These are phyloP conservation scores for Hyaloscypha finlandica DNA, from an alignment of 495 filamentous ascomycete genomes.

Conservation along the genomic window DNA sequence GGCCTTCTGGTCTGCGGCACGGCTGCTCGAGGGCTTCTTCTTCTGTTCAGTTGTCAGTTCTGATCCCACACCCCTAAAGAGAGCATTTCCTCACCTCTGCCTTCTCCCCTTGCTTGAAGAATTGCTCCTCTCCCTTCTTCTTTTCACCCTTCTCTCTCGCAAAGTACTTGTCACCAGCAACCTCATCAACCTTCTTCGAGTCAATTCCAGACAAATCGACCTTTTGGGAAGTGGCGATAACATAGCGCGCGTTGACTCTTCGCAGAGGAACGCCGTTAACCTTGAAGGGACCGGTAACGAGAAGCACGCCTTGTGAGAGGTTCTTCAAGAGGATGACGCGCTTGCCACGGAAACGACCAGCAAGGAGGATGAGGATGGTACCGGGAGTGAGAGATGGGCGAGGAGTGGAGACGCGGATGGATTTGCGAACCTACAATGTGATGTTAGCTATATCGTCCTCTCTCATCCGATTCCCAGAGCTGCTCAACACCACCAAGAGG, in stretches of 20 bases:
- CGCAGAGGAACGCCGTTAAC: conserved; percentile 99
- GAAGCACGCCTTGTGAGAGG: conserved; percentile 94
- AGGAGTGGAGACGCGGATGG: conserved; percentile 78
- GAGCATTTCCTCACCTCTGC: conserved; percentile 69
- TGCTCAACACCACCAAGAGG: not conserved
- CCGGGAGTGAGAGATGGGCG: conserved; percentile 89
- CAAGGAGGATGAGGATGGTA: conserved; percentile 95
- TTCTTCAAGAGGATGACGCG: conserved; percentile 97
- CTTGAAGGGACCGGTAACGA: conserved; percentile 99
- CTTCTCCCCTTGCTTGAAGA: conserved; percentile 99
- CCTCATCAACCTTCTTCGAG: conserved; percentile 79
- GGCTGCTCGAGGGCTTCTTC: conserved; percentile 87
- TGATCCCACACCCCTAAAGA: not conserved
- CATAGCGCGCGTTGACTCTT: conserved; percentile 97
- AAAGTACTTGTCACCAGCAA: conserved; percentile 86
- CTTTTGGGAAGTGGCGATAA: conserved; percentile 93
- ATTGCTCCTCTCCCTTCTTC: conserved; percentile 92
- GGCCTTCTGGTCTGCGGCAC: conserved; percentile 95
- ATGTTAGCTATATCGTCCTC: conserved; percentile 16
- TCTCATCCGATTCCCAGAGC: not conserved
- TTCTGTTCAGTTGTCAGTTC: conserved; percentile 61
- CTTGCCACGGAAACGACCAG: conserved; percentile 99
- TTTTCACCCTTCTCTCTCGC: conserved; percentile 87
- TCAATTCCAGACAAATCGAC: conserved; percentile 86
- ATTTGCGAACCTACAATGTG: conserved; percentile 81